These are phyloP conservation scores for Fusarium multiceps DNA, from an alignment of 2,329 filamentous ascomycete species.

Conservation along the genomic window DNA sequence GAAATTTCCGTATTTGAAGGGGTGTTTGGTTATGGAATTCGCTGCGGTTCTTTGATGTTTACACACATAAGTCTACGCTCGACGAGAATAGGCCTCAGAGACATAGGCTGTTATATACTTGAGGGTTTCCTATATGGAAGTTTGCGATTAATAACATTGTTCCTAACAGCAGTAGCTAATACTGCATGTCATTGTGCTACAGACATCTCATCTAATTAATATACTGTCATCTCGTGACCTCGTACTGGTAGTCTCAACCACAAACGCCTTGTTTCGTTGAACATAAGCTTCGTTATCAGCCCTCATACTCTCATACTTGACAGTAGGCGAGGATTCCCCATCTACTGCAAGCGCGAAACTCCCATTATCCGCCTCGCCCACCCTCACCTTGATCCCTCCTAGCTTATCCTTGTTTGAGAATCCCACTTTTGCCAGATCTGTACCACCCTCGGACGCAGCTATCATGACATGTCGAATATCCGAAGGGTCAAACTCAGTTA, in stretches of 20 bases:
- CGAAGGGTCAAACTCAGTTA: slow-evolving; percentile 29
- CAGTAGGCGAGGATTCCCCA: neutral
- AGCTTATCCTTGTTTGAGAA: slow-evolving; percentile 9
- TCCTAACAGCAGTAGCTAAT: too few relatives aligned
- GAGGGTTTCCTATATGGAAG: neutral
- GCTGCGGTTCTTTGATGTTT: neutral
- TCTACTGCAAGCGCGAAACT: slow-evolving; percentile 12
- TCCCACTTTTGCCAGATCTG: neutral
- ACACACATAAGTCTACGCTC: neutral
- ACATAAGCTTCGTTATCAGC: neutral
- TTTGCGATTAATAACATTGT: neutral
- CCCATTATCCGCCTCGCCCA: neutral
- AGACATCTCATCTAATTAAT: neutral
- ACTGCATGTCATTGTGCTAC: neutral
- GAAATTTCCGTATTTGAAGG: neutral
- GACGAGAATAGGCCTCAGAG: neutral
- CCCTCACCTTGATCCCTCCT: slow-evolving; percentile 4
- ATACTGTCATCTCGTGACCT: neutral
- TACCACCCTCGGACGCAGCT: slow-evolving; percentile 19
- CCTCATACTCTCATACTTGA: slow-evolving; percentile 23
- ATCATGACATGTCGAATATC: slow-evolving; percentile 29
- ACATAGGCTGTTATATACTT: neutral
- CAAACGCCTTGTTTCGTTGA: neutral
- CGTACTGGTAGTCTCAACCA: neutral
- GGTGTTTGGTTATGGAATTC: too few relatives aligned